A percentile compares a stretch with the other conserved stretches of the same genome.
Evolutionary conservation across 495 filamentous ascomycete genomes (phyloP).

Genomic region (Lophium mytilinum): DNA sequence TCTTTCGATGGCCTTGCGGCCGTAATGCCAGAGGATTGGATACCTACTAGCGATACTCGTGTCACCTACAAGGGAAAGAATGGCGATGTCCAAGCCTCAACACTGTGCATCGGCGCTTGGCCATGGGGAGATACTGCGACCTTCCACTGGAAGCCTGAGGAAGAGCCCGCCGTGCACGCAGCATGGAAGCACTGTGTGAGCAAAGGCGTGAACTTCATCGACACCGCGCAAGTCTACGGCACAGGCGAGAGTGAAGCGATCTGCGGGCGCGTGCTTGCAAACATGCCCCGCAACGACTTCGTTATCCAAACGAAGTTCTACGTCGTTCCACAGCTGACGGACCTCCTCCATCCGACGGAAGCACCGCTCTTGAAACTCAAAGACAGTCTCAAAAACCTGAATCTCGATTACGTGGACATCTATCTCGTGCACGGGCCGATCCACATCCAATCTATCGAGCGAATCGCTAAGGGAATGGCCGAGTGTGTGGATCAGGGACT

Average conservation of each 20-base stretch:
- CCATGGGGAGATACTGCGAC: constrained; percentile 40
- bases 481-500: constrained; percentile 37
- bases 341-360: constrained; percentile 14
- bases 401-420: constrained; percentile 21
- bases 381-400: constrained; percentile 12
- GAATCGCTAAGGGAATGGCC: constrained; percentile 25
- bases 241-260: constrained; percentile 36
- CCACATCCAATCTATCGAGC: constrained; percentile 13
- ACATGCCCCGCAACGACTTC: constrained; percentile 30
- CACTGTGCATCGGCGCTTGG: constrained; percentile 37
- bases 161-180: constrained; percentile 30
- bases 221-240: constrained; percentile 38
- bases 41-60: constrained; percentile 1
- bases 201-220: constrained; percentile 35
- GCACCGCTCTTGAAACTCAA: constrained; percentile 18
- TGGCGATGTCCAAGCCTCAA: constrained; percentile 26
- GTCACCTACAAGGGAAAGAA: constrained; percentile 20
- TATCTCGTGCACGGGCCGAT: constrained; percentile 26
- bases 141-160: constrained; percentile 31
- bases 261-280: constrained; percentile 31
- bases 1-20: constrained; percentile 3
- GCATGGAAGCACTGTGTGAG: constrained; percentile 32
- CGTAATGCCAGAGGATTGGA: constrained; percentile 17
- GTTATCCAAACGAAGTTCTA: constrained; percentile 24
- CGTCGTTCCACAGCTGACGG: constrained; percentile 13